Conservation (phyloP, 2,329 filamentous ascomycete species). For the Lomentospora prolificans region DNA sequence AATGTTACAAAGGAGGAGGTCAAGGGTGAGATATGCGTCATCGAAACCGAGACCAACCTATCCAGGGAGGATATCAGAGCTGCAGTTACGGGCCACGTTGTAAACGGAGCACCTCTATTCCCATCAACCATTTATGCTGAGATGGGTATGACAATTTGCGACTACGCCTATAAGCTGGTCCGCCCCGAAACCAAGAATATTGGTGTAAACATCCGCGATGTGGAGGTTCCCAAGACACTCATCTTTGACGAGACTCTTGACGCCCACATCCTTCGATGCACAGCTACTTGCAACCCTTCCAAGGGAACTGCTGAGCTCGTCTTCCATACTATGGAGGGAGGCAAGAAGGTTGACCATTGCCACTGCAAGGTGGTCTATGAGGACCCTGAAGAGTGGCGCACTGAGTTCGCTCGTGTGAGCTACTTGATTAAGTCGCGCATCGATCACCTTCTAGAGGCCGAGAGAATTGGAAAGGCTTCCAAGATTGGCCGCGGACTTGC, state of each 20-base stretch:
- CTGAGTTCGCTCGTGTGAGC: constrained; percentile 56
- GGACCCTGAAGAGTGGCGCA: constrained; percentile 48
- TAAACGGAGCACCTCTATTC: constrained; percentile 57
- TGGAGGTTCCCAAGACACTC: constrained; percentile 62
- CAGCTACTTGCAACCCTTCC: constrained; percentile 48
- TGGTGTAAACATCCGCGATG: constrained; percentile 53
- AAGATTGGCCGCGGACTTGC: constrained; percentile 66
- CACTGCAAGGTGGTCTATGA: constrained; percentile 52
- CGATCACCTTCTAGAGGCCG: constrained; percentile 47
- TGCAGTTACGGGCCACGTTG: constrained; percentile 54
- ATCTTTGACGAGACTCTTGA: constrained; percentile 40
- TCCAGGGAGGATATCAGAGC: constrained; percentile 50
- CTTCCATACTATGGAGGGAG: constrained; percentile 51
- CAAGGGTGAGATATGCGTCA: constrained; percentile 37
- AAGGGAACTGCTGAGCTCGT: constrained; percentile 43
- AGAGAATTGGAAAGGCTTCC: constrained; percentile 55
- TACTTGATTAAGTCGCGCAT: constrained; percentile 61
- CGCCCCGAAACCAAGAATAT: constrained; percentile 45
- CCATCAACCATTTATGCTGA: constrained; percentile 52
- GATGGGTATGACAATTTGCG: constrained; percentile 52
- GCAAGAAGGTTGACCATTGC: constrained; percentile 50
- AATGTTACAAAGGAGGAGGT: constrained; percentile 53
- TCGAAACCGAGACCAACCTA: constrained; percentile 58
- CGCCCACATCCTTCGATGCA: constrained; percentile 50
- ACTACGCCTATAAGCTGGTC: constrained; percentile 54